phyloP scores from a whole-genome alignment of 2,329 filamentous ascomycete species.

The Ophidiomyces ophidiicola region DNA sequence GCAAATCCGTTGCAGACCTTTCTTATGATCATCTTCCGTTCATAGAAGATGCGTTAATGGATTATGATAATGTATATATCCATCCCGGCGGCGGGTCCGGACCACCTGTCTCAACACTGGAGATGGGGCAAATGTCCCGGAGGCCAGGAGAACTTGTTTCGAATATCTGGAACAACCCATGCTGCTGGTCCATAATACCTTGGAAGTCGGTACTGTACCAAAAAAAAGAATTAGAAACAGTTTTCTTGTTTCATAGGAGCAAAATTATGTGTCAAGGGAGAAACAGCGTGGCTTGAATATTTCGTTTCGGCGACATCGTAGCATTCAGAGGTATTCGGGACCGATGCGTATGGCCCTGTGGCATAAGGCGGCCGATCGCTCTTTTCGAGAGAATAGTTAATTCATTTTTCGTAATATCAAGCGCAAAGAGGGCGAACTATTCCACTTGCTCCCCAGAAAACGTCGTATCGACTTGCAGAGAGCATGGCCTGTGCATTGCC shows the following conservation, averaged over 20 bases:
- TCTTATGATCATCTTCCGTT: constrained; percentile 10
- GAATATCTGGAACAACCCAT: constrained; percentile 9
- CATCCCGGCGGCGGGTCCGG: constrained; percentile 7
- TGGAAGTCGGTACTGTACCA: too few species aligned
- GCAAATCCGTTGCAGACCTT: constrained; percentile 2
- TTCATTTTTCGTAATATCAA: constrained; percentile 1
- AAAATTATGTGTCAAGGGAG: too few species aligned
- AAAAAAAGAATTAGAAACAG: not conserved
- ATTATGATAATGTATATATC: constrained; percentile 6
- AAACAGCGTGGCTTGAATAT: not conserved
- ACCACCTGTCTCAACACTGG: constrained; percentile 8
- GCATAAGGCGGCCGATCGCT: constrained; percentile 5
- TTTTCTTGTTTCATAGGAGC: not conserved
- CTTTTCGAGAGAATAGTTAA: constrained; percentile 11
- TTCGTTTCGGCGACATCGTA: too few species aligned
- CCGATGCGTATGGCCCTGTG: too few species aligned
- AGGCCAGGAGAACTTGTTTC: constrained; percentile 9
- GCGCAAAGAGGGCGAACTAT: constrained; percentile 7
- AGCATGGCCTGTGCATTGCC: constrained; percentile 13
- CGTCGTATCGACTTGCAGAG: constrained; percentile 13
- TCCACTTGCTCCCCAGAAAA: constrained; percentile 6
- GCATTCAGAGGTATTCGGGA: too few species aligned
- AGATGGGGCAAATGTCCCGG: constrained; percentile 2
- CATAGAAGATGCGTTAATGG: not conserved
- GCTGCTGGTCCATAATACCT: constrained; percentile 7